Evolutionary conservation across 106 monocot genomes (phyloP).

Genomic region (Triglochin maritima): DNA sequence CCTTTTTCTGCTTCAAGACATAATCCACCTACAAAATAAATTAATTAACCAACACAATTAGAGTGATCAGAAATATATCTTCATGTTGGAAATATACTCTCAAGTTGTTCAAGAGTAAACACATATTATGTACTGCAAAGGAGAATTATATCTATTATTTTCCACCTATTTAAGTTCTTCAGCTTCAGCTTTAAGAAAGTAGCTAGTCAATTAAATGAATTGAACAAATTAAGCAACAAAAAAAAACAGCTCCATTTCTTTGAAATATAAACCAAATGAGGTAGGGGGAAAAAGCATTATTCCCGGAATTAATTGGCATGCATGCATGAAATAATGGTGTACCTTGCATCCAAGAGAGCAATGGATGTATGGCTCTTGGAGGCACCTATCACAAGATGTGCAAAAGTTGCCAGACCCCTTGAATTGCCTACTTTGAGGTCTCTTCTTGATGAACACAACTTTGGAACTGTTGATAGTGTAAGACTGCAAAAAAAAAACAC

Average conservation of each 20-base stretch:
- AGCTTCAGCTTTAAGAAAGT: too few species aligned
- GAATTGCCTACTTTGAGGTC: constrained; percentile 81
- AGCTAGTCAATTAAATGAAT: too few species aligned
- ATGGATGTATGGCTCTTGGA: constrained; percentile 90
- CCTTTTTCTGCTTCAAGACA: constrained; percentile 57
- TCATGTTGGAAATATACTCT: too few species aligned
- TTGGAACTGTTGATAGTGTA: constrained; percentile 93
- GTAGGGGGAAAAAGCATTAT: too few species aligned
- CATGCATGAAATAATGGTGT: background rate
- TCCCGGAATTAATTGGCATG: background rate
- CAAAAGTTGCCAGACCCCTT: constrained; percentile 89
- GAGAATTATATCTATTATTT: too few species aligned
- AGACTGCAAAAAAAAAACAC: constrained; percentile 38
- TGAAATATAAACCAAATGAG: too few species aligned
- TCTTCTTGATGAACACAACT: constrained; percentile 91
- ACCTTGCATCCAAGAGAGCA: constrained; percentile 98
- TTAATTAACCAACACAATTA: background rate
- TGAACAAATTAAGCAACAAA: too few species aligned
- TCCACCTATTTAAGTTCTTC: too few species aligned
- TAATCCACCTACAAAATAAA: constrained; percentile 62
- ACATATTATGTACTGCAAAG: too few species aligned
- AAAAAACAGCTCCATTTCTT: too few species aligned
- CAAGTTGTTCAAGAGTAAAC: too few species aligned
- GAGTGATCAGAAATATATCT: too few species aligned
- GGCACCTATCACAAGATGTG: constrained; percentile 87